Conservation (phyloP, 305 asterid genomes). For the Caryopteris hybrid region DNA sequence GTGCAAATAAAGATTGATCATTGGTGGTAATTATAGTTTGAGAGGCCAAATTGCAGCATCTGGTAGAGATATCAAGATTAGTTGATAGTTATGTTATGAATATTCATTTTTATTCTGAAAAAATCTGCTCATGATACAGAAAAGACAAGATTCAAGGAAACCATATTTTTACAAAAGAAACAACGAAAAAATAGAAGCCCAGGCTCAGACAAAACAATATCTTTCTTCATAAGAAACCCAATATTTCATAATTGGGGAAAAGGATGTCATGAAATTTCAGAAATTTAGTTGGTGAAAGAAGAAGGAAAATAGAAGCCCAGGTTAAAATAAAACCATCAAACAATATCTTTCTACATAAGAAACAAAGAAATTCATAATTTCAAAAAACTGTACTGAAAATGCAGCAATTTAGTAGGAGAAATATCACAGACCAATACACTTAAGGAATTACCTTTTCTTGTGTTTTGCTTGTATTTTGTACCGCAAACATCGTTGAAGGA, state of each 20-base stretch:
- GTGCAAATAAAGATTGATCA: neutral
- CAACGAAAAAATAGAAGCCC: neutral
- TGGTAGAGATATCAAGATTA: constrained; percentile 8
- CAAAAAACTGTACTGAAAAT: no score
- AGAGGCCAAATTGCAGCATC: constrained; percentile 7
- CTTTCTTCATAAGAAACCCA: neutral
- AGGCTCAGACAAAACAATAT: neutral
- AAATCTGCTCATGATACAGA: neutral
- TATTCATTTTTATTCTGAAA: neutral
- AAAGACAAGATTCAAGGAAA: neutral
- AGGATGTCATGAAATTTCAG: neutral
- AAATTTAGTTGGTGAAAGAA: no score
- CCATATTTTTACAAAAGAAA: neutral
- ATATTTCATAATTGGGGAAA: neutral
- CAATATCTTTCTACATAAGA: no score
- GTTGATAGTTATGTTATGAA: neutral
- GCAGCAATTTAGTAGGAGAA: no score
- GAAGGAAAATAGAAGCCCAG: no score
- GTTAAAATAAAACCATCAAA: no score
- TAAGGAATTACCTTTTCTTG: constrained; percentile 54
- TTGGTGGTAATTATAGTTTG: constrained; percentile 3
- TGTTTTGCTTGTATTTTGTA: constrained; percentile 86
- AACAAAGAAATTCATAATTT: no score
- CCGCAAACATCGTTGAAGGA: constrained; percentile 76
- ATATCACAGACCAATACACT: neutral